Evolutionary conservation across 768 basidiomycete species (phyloP).

Genomic region (Podaxis carcinomalis): DNA sequence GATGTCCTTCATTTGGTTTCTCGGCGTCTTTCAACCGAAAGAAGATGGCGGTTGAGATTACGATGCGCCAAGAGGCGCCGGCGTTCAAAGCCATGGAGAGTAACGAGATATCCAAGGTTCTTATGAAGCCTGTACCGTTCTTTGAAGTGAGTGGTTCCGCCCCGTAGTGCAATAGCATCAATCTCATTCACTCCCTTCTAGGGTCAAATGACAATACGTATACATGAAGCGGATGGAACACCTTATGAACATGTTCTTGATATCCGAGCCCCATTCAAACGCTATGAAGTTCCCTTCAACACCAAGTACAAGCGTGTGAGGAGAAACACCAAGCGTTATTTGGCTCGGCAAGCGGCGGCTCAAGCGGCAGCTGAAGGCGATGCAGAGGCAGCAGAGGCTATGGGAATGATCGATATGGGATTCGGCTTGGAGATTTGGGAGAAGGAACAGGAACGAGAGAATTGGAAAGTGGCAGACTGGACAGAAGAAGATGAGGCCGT

Average conservation of each 20-base stretch:
- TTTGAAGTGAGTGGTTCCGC: conserved; percentile 64
- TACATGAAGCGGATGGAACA: conserved; percentile 98
- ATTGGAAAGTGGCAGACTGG: conserved; percentile 98
- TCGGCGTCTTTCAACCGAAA: conserved; percentile 93
- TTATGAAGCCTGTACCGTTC: conserved; percentile 79
- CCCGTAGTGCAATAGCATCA: not conserved
- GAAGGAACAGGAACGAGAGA: conserved; percentile 86
- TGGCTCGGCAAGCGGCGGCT: conserved; percentile 88
- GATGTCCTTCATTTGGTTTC: conserved; percentile 89
- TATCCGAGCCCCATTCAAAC: conserved; percentile 81
- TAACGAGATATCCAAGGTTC: conserved; percentile 58
- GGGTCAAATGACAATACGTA: conserved; percentile 98
- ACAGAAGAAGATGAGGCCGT: conserved; percentile 91
- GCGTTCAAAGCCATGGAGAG: conserved; percentile 70
- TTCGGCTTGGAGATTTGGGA: conserved; percentile 96
- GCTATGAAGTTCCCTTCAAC: conserved; percentile 98
- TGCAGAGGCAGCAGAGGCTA: conserved; percentile 86
- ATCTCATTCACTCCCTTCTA: conserved; percentile 23
- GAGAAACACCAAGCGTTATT: conserved; percentile 92
- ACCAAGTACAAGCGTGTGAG: conserved; percentile 97
- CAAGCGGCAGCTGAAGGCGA: conserved; percentile 93
- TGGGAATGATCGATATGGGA: conserved; percentile 91
- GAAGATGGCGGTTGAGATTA: conserved; percentile 97
- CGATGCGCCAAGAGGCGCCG: conserved; percentile 84
- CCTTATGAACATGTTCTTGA: conserved; percentile 98